Base-by-base conservation (phyloP, 768 basidiomycete species). In the Auricularia heimuer region DNA sequence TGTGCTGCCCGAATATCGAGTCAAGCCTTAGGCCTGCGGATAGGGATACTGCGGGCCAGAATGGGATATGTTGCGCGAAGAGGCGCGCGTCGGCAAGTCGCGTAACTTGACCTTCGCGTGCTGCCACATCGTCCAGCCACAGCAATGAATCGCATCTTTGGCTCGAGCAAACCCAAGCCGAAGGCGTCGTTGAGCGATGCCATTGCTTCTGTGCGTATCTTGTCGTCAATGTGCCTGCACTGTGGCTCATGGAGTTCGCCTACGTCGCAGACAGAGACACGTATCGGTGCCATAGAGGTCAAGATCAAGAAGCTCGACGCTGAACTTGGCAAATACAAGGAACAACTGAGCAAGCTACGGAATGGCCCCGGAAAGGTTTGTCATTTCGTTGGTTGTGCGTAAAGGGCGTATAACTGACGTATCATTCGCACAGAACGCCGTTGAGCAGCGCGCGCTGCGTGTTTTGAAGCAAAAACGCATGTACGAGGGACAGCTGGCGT, bases 271-370 rank as follows among this genome's bases (percentile, higher is more conserved):
- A 97, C 94, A 73, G 95, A 98, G 74, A 75, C 83, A 0, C 86
- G 95, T 63, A 82, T 92, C 74, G 86, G 87, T 34, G 86, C 90
- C 12, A 90, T 97, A 67, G 94, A 99, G 74, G 95, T 98, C 74
- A 99, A 98, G 80, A 80, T 99, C 70, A 90, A 89, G 78, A 99
- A 98, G 75, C 83, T 99, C 35, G 95, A 98, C 71, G 95, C 88
- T 4, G 97, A 99, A 73, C 83, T 99, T 21, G 81, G 80, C 61
- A 81, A 90, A 45, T 98, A 97, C 80, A 94, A 94, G 75, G 93
- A 95, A 64, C 97, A 98, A 77, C 92, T 99, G 91, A 83, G 86
- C 70, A 96, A 93, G 77, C 80, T 99, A 73, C 82, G 93, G 29
- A 89, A 87, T 69, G 97, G 97, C 0, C 94, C 97, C 33, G 96